A percentile compares a stretch with the other conserved stretches of the same genome.
These are phyloP conservation scores for Ustilago shanxiensis DNA, from an alignment of 1,284 basidiomycete species.

Conservation along the genomic window DNA sequence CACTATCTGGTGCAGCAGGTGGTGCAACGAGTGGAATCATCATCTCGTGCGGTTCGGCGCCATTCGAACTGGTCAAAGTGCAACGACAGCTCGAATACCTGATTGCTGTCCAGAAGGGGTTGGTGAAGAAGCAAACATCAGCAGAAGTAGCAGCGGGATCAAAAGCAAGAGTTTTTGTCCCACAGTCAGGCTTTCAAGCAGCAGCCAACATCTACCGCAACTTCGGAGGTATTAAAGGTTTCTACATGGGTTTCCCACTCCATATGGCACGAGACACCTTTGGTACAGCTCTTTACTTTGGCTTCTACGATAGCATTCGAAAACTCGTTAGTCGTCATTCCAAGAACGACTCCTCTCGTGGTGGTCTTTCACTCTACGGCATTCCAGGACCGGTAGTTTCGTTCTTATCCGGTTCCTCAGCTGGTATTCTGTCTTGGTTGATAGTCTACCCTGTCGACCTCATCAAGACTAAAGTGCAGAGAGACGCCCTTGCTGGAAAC, in stretches of 20 bases:
- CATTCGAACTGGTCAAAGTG: slow-evolving; percentile 96
- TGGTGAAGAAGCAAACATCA: slow-evolving; percentile 10
- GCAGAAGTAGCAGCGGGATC: not conserved
- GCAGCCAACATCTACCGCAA: slow-evolving; percentile 63
- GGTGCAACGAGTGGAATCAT: slow-evolving; percentile 85
- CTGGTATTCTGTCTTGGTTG: slow-evolving; percentile 67
- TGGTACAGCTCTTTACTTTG: slow-evolving; percentile 67
- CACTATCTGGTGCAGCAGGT: slow-evolving; percentile 70
- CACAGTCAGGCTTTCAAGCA: slow-evolving; percentile 63
- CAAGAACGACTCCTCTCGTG: slow-evolving; percentile 28
- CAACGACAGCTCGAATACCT: slow-evolving; percentile 86
- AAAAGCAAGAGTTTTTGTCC: slow-evolving; percentile 41
- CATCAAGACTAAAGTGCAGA: slow-evolving; percentile 92
- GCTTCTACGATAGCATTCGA: slow-evolving; percentile 66
- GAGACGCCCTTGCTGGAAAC: slow-evolving; percentile 84
- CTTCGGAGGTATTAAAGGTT: slow-evolving; percentile 66
- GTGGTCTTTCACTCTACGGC: slow-evolving; percentile 39
- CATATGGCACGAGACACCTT: slow-evolving; percentile 61
- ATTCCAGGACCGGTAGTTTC: slow-evolving; percentile 64
- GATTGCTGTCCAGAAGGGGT: slow-evolving; percentile 83
- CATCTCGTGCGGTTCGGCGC: slow-evolving; percentile 74
- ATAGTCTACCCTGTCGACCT: slow-evolving; percentile 73
- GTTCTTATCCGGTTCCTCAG: slow-evolving; percentile 64
- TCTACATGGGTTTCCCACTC: slow-evolving; percentile 67
- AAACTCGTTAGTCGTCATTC: slow-evolving; percentile 52